Evolutionary conservation across 768 basidiomycete species (phyloP).

Genomic region (Pisolithus microcarpus): DNA sequence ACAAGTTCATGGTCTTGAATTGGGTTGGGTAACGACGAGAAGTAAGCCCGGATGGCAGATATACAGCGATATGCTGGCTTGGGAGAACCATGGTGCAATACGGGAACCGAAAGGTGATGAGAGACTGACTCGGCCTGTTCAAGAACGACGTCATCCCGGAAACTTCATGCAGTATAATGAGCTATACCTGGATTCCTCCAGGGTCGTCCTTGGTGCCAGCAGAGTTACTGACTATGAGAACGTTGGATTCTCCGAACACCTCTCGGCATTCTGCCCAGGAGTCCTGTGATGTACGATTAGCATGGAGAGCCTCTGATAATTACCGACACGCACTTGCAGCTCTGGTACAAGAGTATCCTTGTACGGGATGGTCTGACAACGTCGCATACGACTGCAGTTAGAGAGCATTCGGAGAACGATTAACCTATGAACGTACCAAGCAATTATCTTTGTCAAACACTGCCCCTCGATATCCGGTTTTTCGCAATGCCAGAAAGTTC

Average conservation of each 20-base stretch:
- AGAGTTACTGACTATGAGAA: constrained; percentile 92
- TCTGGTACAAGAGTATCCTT: constrained; percentile 71
- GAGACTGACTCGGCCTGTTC: constrained; percentile 74
- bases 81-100: constrained; percentile 65
- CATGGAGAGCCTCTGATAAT: background rate
- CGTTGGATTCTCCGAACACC: constrained; percentile 68
- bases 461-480: constrained; percentile 79
- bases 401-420: background rate
- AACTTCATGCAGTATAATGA: constrained; percentile 24
- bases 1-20: constrained; percentile 60
- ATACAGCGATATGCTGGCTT: constrained; percentile 85
- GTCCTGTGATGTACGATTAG: constrained; percentile 34
- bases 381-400: background rate
- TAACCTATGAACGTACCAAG: constrained; percentile 45
- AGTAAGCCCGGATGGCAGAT: constrained; percentile 63
- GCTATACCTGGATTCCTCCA: constrained; percentile 66
- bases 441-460: constrained; percentile 99
- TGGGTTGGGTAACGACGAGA: constrained; percentile 51
- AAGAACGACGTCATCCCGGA: background rate
- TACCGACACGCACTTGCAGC: constrained; percentile 45
- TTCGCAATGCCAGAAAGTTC: constrained; percentile 64
- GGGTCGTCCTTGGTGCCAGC: constrained; percentile 76
- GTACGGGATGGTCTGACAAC: constrained; percentile 67
- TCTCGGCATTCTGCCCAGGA: constrained; percentile 69
- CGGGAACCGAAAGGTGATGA: constrained; percentile 68